phyloP scores from a whole-genome alignment of 169 alveolate genomes.

The Plasmodium reichenowi region DNA sequence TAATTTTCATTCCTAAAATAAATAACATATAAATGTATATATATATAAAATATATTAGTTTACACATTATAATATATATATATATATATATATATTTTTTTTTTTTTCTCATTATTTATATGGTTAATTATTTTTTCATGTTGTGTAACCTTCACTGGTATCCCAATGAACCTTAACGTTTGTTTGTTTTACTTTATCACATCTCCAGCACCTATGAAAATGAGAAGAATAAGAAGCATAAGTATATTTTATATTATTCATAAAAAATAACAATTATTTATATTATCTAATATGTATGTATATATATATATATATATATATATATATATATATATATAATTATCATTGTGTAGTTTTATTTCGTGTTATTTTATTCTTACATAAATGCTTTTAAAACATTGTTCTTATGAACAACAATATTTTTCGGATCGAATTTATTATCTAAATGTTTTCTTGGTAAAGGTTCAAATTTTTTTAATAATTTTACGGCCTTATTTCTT shows the following conservation, averaged over 20 bases:
- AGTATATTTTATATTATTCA: background rate
- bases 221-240: constrained; percentile 1
- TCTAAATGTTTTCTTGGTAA: constrained; percentile 85
- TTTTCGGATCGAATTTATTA: constrained; percentile 79
- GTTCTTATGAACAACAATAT: constrained; percentile 81
- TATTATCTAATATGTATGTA: background rate
- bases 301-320: background rate
- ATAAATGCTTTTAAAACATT: constrained; percentile 80
- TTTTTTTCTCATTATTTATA: background rate
- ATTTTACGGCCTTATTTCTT: constrained; percentile 83
- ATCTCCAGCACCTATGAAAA: constrained; percentile 84
- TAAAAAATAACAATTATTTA: background rate
- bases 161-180: constrained; percentile 86
- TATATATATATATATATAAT: constrained; percentile 15
- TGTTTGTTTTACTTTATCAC: constrained; percentile 86
- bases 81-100: background rate
- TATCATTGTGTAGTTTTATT: background rate
- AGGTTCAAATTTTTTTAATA: constrained; percentile 85
- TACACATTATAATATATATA: no score
- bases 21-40: no score
- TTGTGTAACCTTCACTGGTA: constrained; percentile 79
- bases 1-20: constrained; percentile 50
- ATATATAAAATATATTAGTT: no score
- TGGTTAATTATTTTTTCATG: background rate
- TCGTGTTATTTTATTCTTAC: constrained; percentile 40